Percentiles rank a stretch among this genome's conserved stretches.
phyloP scores from a whole-genome alignment of 2,329 filamentous ascomycete species.

The Trichoderma sp. region DNA sequence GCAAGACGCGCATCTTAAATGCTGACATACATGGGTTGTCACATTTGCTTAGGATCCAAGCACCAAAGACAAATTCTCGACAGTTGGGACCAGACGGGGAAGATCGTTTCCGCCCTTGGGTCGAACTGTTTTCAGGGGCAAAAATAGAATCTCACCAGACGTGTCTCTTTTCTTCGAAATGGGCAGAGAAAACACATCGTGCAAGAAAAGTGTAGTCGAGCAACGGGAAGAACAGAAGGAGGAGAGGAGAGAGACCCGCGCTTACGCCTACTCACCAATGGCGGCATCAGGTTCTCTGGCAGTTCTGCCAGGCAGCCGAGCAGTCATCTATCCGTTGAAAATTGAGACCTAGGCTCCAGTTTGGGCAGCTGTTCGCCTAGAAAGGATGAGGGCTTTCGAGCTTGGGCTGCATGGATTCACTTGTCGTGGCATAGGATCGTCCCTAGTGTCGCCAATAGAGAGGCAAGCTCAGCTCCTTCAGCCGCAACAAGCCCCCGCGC shows the following conservation, averaged over 20 bases:
- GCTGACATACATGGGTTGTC: slow-evolving; percentile 16
- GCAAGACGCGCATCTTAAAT: slow-evolving; percentile 17
- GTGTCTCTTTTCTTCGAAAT: neutral
- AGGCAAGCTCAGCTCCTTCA: slow-evolving; percentile 28
- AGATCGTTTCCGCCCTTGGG: neutral
- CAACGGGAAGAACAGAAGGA: neutral
- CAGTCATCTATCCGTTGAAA: neutral
- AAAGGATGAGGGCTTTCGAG: neutral
- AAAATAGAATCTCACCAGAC: slow-evolving; percentile 25
- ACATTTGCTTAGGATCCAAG: neutral
- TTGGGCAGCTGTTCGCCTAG: neutral
- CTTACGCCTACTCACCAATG: slow-evolving; percentile 5
- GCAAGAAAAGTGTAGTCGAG: too few species aligned
- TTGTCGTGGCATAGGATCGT: slow-evolving; percentile 14
- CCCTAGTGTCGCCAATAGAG: slow-evolving; percentile 18
- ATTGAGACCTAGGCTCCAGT: slow-evolving; percentile 2
- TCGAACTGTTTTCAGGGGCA: neutral
- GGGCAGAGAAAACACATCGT: neutral
- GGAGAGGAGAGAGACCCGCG: neutral
- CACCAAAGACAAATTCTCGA: neutral
- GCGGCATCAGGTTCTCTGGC: slow-evolving; percentile 7
- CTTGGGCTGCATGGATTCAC: slow-evolving; percentile 21
- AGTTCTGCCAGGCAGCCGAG: neutral
- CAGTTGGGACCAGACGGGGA: slow-evolving; percentile 17
- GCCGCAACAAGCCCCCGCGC: slow-evolving; percentile 27